phyloP scores from a whole-genome alignment of 768 basidiomycete species.

The Suillus sp. region DNA sequence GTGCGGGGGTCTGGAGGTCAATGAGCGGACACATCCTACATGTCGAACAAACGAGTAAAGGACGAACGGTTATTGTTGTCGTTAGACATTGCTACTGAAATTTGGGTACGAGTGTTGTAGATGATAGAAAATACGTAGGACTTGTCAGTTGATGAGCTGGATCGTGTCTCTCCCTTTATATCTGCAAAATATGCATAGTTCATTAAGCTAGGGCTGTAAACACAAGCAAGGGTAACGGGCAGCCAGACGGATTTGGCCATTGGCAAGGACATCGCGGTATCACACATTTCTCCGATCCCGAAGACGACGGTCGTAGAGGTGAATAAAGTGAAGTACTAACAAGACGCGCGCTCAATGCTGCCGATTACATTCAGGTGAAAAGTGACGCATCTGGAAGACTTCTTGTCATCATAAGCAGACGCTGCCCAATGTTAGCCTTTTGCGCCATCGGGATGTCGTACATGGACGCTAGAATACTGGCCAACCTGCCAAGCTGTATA shows the following conservation, averaged over 20 bases:
- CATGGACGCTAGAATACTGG: not conserved
- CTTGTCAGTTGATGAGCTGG: not conserved
- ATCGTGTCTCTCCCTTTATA: not conserved
- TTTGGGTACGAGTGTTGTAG: not conserved
- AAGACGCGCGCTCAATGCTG: not conserved
- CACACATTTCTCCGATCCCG: not conserved
- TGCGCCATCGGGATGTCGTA: not conserved
- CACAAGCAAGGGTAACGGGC: not conserved
- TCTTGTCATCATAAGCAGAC: not conserved
- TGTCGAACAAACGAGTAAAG: not conserved
- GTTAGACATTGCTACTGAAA: not conserved
- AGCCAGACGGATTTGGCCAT: not conserved
- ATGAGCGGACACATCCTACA: not conserved
- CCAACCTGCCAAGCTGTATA: constrained; percentile 8
- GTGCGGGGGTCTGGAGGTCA: constrained; percentile 3
- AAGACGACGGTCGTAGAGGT: not conserved
- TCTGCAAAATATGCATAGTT: not conserved
- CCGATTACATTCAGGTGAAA: not conserved
- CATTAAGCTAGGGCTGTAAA: not conserved
- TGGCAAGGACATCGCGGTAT: not conserved
- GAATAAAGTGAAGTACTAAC: not conserved
- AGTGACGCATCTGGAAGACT: not conserved
- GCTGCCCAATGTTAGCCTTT: not conserved
- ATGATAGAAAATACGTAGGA: not conserved
- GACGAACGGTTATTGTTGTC: not conserved